Conservation (phyloP, 805 yeast genomes). For the Jamesozyma rosinii region DNA sequence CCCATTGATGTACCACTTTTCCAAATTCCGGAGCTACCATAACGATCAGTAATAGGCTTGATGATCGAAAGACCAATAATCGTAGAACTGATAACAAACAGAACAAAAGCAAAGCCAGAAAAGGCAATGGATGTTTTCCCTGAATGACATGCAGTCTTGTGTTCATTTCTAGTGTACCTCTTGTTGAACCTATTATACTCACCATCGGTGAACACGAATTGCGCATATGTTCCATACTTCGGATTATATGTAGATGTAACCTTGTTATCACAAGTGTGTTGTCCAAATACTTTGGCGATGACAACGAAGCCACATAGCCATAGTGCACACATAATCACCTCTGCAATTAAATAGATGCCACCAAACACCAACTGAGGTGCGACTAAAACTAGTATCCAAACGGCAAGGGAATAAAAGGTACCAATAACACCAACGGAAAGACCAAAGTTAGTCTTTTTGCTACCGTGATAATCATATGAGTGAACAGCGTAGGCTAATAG, state of each 20-base stretch:
- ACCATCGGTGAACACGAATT: constrained; percentile 8
- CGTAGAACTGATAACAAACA: constrained; percentile 21
- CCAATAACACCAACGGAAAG: constrained; percentile 28
- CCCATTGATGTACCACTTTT: constrained; percentile 15
- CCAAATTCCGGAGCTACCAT: constrained; percentile 19
- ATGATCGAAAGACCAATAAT: constrained; percentile 26
- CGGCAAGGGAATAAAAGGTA: constrained; percentile 20
- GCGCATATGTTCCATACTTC: constrained; percentile 9
- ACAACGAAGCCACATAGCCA: constrained; percentile 33
- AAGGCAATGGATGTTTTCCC: constrained; percentile 30
- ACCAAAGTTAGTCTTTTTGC: constrained; percentile 27
- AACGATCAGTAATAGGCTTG: constrained; percentile 16
- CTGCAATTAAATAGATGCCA: constrained; percentile 24
- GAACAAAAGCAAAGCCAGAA: constrained; percentile 23
- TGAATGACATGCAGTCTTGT: constrained; percentile 21
- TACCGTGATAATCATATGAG: constrained; percentile 19
- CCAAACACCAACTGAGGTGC: constrained; percentile 17
- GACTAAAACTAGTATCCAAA: constrained; percentile 15
- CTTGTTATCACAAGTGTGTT: constrained; percentile 20
- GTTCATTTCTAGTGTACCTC: constrained; percentile 8
- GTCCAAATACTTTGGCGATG: constrained; percentile 26
- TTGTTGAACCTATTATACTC: constrained; percentile 14
- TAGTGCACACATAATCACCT: constrained; percentile 22
- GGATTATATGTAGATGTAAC: constrained; percentile 11
- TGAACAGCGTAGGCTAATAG: constrained; percentile 21